phyloP scores from a whole-genome alignment of 352 stramenopile genomes.

The Phytopythium delawarense region DNA sequence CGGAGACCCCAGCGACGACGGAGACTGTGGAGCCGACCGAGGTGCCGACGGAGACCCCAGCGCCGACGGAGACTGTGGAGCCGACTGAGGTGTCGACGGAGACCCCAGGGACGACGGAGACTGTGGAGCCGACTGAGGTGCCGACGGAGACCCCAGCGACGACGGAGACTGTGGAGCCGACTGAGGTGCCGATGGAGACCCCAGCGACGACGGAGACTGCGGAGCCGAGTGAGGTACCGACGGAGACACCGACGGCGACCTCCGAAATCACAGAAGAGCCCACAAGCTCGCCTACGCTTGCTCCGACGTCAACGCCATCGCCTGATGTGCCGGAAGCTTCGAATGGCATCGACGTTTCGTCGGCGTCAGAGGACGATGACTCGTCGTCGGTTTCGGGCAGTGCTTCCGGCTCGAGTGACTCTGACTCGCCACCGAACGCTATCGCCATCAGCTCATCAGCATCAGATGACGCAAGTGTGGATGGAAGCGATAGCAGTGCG shows the following conservation, averaged over 20 bases:
- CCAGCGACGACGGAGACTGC: not conserved
- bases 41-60: slow-evolving; percentile 5
- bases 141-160: slow-evolving; percentile 4
- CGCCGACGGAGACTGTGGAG: slow-evolving; percentile 3
- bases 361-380: not conserved
- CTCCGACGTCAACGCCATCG: not conserved
- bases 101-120: slow-evolving; percentile 2
- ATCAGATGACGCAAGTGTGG: not conserved
- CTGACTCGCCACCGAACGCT: not conserved
- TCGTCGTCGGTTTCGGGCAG: not conserved
- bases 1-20: too few species aligned
- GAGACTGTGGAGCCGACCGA: not conserved
- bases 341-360: not conserved
- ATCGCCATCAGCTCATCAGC: not conserved
- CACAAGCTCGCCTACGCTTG: slow-evolving; percentile 6
- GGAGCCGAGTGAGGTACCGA: slow-evolving; percentile 6
- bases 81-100: too few species aligned
- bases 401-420: not conserved
- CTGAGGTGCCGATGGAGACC: not conserved
- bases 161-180: not conserved
- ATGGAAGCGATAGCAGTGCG: not conserved
- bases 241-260: slow-evolving; percentile 4
- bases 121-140: not conserved
- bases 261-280: not conserved
- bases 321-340: not conserved